Evolutionary conservation across 2,329 filamentous ascomycete species (phyloP), one percentile per base, ranked within the genome.

Genomic region (Diaporthe batatas): DNA sequence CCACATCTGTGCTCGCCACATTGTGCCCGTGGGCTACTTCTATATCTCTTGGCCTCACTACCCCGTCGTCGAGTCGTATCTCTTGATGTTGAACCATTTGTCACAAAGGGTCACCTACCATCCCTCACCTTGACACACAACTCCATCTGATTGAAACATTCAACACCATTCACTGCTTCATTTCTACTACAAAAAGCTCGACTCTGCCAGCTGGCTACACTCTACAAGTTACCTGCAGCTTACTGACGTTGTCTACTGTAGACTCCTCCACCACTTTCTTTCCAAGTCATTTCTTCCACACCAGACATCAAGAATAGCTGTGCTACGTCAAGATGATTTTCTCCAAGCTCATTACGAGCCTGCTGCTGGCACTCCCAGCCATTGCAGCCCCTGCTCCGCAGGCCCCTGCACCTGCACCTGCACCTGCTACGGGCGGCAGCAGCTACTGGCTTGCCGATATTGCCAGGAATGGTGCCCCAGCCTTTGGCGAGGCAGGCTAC

Each of bases 401-500:
- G 59, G 49, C 71, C 8, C 25, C 44, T 57, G 44, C 68, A 11
- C 42, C 59, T 57, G 44, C 68, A 11, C 42, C 59, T 25, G 59
- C 29, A 5, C 29, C 29, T 25, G 59, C 69, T 36, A 1, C 54
- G 7, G 59, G 70, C 21, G 18, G 65, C 59, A 70, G 70, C 44
- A 83, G 82, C 78, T 96, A 92, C 87, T 97, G 94, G 94, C 82
- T 96, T 72, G 86, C 89, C 47, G 85, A 86, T 75, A 91, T 96
- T 78, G 80, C 91, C 77, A 91, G 92, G 53, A 89, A 94, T 77
- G 94, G 94, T 72, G 82, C 84, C 2, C 87, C 91, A 55, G 89
- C 93, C 39, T 97, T 91, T 79, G 82, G 89, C 74, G 80, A 80
- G 42, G 83, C 84, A 32, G 82, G 83, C 79, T 96, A 94, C 87